These are phyloP conservation scores for Aspergillus steynii DNA, from an alignment of 495 filamentous ascomycete genomes.

Conservation along the genomic window DNA sequence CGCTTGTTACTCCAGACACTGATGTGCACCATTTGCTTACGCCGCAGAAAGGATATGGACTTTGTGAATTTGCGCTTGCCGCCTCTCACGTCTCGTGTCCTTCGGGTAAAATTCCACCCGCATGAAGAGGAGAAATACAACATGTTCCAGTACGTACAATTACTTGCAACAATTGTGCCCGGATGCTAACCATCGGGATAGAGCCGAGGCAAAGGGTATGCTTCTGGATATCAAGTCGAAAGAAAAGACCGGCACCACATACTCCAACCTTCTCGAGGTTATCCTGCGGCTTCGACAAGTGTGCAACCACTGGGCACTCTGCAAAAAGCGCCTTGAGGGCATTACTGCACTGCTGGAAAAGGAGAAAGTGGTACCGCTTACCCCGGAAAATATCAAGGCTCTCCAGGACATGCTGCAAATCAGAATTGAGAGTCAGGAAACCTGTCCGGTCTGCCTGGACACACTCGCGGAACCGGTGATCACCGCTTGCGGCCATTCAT, in stretches of 20 bases:
- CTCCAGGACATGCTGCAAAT: conserved; percentile 78
- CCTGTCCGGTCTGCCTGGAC: conserved; percentile 84
- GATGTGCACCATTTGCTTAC: conserved; percentile 80
- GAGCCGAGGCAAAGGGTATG: conserved; percentile 71
- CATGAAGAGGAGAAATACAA: conserved; percentile 83
- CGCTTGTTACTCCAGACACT: conserved; percentile 70
- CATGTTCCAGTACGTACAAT: conserved; percentile 58
- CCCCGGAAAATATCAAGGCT: conserved; percentile 67
- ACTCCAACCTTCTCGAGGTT: conserved; percentile 74
- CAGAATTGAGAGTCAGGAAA: conserved; percentile 77
- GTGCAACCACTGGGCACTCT: conserved; percentile 86
- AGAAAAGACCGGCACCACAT: conserved; percentile 46
- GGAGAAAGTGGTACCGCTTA: conserved; percentile 67
- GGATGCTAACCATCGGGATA: conserved; percentile 32
- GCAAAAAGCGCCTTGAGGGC: conserved; percentile 69
- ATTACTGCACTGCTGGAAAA: conserved; percentile 67
- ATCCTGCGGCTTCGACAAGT: conserved; percentile 83
- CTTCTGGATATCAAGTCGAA: conserved; percentile 60
- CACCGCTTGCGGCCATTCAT: conserved; percentile 85
- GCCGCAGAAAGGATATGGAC: conserved; percentile 85
- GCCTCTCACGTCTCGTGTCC: conserved; percentile 75
- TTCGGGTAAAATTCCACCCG: conserved; percentile 70
- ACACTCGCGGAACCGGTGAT: conserved; percentile 74
- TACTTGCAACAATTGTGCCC: neutral
- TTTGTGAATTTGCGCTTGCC: conserved; percentile 86